Conservation (phyloP, 805 yeast genomes). For the Cephaloascus fragrans region DNA sequence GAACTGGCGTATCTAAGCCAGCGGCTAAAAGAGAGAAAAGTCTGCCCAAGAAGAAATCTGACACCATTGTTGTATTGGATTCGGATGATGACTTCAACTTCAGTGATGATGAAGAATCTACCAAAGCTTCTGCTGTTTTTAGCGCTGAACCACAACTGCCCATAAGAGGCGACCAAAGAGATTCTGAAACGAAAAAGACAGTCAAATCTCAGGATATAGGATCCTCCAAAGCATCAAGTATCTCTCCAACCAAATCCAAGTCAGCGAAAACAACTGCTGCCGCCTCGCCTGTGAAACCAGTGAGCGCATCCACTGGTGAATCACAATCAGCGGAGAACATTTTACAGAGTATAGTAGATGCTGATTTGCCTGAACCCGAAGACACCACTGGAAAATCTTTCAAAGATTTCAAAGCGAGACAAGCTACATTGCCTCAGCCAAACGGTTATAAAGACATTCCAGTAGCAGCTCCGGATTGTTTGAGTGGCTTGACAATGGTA, state of each 20-base stretch:
- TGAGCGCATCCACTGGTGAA: slow-evolving; percentile 8
- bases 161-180: slow-evolving; percentile 2
- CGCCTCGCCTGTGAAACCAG: slow-evolving; percentile 2
- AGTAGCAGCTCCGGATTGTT: slow-evolving; percentile 75
- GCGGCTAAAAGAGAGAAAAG: slow-evolving; percentile 1
- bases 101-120: slow-evolving; percentile 8
- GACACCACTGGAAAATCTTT: slow-evolving; percentile 42
- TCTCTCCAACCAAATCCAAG: background rate
- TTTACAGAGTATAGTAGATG: slow-evolving; percentile 62
- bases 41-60: background rate
- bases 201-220: too few species aligned
- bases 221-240: too few species aligned
- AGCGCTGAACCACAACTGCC: background rate
- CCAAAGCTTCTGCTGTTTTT: slow-evolving; percentile 2
- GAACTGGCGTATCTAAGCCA: background rate
- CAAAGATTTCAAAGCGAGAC: slow-evolving; percentile 46
- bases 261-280: slow-evolving; percentile 5
- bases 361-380: slow-evolving; percentile 50
- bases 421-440: slow-evolving; percentile 19
- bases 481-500: slow-evolving; percentile 82
- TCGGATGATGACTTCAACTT: slow-evolving; percentile 12
- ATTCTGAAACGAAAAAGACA: slow-evolving; percentile 5
- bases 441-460: slow-evolving; percentile 45
- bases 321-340: slow-evolving; percentile 39
- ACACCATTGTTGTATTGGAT: slow-evolving; percentile 2